Percentiles rank a stretch among this genome's conserved stretches.
Conservation (phyloP, 345 rosid species). For the Litchi chinensis region DNA sequence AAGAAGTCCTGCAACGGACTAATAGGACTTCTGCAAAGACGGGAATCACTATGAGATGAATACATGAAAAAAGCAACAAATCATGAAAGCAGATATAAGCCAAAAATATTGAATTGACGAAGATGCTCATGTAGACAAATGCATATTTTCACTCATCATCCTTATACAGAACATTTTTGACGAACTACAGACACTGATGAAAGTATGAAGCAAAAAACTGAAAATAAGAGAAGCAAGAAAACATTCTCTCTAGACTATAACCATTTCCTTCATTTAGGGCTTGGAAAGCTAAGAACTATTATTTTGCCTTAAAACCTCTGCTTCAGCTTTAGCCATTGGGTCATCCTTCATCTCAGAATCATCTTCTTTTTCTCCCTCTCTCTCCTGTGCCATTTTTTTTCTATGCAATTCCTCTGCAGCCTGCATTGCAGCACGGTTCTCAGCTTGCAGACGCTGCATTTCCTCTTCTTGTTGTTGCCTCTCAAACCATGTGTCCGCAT, state of each 20-base stretch:
- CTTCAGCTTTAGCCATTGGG: conserved; percentile 86
- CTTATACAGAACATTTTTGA: background rate
- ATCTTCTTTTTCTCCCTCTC: conserved; percentile 91
- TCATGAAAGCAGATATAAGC: background rate
- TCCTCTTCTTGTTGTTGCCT: conserved; percentile 94
- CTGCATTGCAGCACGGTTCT: conserved; percentile 78
- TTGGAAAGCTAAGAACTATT: conserved; percentile 21
- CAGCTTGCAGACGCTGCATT: conserved; percentile 74
- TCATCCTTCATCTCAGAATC: conserved; percentile 65
- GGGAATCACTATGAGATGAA: no score
- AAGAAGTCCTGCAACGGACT: no score
- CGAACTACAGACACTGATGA: background rate
- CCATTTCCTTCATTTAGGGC: background rate
- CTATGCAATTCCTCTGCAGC: conserved; percentile 93
- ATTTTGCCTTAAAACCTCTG: conserved; percentile 47
- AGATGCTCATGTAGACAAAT: background rate
- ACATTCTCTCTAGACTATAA: background rate
- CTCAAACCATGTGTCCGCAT: conserved; percentile 98
- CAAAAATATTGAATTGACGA: background rate
- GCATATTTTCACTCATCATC: background rate
- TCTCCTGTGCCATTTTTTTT: conserved; percentile 79
- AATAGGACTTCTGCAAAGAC: background rate
- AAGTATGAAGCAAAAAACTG: background rate
- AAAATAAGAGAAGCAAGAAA: background rate
- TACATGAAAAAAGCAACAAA: background rate